These are phyloP conservation scores for Trichosporon ovoides DNA, from an alignment of 1,284 basidiomycete genomes.

Conservation along the genomic window DNA sequence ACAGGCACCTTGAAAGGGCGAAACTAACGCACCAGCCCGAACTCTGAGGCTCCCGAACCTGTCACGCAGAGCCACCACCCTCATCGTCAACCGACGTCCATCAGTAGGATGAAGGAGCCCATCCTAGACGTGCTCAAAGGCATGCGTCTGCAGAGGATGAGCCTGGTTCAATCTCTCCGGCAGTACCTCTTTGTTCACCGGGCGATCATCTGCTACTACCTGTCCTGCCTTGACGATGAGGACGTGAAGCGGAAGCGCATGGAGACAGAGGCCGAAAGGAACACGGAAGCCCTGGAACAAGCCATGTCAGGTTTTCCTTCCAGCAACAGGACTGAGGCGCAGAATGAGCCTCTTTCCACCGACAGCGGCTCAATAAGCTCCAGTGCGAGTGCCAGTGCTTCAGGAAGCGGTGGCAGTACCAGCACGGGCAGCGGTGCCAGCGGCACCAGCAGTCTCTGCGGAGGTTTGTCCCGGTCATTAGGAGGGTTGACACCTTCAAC, in stretches of 20 bases:
- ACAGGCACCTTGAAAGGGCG: too few relatives aligned
- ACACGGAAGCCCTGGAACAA: neutral
- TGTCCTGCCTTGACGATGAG: constrained; percentile 69
- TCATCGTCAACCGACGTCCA: constrained; percentile 54
- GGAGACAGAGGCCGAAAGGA: neutral
- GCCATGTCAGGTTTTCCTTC: constrained; percentile 5
- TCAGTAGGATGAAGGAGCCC: constrained; percentile 65
- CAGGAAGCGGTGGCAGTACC: neutral
- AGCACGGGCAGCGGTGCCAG: neutral
- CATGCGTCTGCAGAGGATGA: constrained; percentile 88
- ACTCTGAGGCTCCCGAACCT: constrained; percentile 7
- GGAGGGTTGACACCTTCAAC: neutral
- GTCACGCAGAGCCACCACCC: constrained; percentile 24
- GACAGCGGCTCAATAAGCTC: neutral
- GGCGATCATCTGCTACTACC: constrained; percentile 71
- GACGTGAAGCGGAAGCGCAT: constrained; percentile 11
- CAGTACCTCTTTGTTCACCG: constrained; percentile 87
- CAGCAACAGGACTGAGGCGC: neutral
- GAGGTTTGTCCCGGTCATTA: neutral
- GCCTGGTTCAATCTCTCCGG: constrained; percentile 76
- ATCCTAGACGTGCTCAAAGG: constrained; percentile 72
- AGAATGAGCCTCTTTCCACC: neutral
- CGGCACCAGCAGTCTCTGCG: neutral
- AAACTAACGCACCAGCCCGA: neutral
- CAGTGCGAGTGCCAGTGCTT: neutral